A percentile compares a stretch with the other conserved stretches of the same genome.
Evolutionary conservation across 768 basidiomycete genomes (phyloP).

Genomic region (Trametes meyenii): DNA sequence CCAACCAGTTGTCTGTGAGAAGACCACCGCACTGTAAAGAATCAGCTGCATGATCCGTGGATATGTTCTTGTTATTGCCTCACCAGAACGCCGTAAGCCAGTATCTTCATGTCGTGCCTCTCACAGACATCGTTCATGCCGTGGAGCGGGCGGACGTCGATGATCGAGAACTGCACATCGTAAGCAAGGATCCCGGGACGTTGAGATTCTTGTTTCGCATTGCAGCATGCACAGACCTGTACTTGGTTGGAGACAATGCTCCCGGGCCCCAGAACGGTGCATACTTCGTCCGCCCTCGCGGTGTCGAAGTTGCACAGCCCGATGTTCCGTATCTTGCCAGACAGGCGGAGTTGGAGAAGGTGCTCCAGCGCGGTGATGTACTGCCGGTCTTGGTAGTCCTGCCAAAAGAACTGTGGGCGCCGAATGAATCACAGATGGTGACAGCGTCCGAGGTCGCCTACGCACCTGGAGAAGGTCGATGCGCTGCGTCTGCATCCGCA

Average conservation of each 20-base stretch:
- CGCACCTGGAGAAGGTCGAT: constrained; percentile 76
- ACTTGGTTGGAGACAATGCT: constrained; percentile 79
- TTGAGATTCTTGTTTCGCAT: background rate
- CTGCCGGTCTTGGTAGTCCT: constrained; percentile 56
- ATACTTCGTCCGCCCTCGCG: constrained; percentile 73
- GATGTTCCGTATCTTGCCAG: constrained; percentile 61
- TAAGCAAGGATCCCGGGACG: background rate
- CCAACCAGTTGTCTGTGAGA: constrained; percentile 73
- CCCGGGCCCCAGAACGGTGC: constrained; percentile 66
- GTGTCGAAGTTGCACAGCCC: constrained; percentile 84
- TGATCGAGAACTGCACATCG: constrained; percentile 65
- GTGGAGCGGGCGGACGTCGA: constrained; percentile 75
- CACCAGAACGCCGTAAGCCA: constrained; percentile 81
- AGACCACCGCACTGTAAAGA: constrained; percentile 73
- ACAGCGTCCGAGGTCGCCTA: constrained; percentile 20
- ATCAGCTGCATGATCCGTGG: background rate
- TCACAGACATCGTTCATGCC: constrained; percentile 76
- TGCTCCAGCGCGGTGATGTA: constrained; percentile 50
- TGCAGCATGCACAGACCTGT: constrained; percentile 47
- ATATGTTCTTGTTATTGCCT: constrained; percentile 23
- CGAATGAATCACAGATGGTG: background rate
- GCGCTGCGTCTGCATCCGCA: constrained; percentile 57
- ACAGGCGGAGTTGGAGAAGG: constrained; percentile 55
- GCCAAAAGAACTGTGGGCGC: constrained; percentile 71
- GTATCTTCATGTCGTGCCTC: constrained; percentile 66